These are phyloP conservation scores for Caulochytrium protostelioides DNA, from an alignment of 371 early-diverging fungal species.

Conservation along the genomic window DNA sequence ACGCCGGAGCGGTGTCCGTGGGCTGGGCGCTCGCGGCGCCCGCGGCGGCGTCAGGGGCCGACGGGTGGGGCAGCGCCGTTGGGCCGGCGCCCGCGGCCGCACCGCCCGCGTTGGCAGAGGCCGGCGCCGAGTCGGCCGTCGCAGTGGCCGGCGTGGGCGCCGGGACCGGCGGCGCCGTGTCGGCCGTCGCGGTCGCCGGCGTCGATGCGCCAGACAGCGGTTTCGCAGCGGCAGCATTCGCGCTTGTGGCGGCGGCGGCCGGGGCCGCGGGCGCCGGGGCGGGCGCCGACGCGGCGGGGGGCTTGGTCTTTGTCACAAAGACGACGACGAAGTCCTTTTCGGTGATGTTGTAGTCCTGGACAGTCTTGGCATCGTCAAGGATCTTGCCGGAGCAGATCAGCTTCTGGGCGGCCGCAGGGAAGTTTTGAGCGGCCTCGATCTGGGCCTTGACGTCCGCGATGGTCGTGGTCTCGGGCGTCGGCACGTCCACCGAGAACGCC, in stretches of 20 bases:
- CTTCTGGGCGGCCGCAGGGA: conserved; percentile 51
- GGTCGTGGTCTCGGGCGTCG: neutral
- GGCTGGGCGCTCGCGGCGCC: neutral
- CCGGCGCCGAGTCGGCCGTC: too few species aligned
- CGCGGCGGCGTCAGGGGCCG: too few species aligned
- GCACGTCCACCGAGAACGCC: too few species aligned
- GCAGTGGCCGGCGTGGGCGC: conserved; percentile 7
- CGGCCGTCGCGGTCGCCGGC: conserved; percentile 10
- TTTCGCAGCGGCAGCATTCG: conserved; percentile 8
- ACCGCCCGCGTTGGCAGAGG: too few species aligned
- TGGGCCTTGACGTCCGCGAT: conserved; percentile 47
- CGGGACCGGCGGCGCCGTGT: conserved; percentile 8
- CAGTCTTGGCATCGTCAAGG: conserved; percentile 39
- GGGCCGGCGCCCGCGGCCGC: too few species aligned
- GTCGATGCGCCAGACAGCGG: conserved; percentile 11
- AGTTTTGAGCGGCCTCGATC: conserved; percentile 46
- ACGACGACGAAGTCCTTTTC: conserved; percentile 85
- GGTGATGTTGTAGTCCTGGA: conserved; percentile 49
- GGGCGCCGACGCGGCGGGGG: conserved; percentile 14
- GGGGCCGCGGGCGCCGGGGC: conserved; percentile 9
- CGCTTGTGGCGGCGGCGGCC: conserved; percentile 8
- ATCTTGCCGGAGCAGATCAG: conserved; percentile 55
- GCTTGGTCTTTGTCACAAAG: conserved; percentile 76
- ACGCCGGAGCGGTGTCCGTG: neutral
- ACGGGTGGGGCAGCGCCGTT: too few species aligned